Base-by-base conservation (phyloP, 2,329 filamentous ascomycete species). In the Colletotrichum aenigma region DNA sequence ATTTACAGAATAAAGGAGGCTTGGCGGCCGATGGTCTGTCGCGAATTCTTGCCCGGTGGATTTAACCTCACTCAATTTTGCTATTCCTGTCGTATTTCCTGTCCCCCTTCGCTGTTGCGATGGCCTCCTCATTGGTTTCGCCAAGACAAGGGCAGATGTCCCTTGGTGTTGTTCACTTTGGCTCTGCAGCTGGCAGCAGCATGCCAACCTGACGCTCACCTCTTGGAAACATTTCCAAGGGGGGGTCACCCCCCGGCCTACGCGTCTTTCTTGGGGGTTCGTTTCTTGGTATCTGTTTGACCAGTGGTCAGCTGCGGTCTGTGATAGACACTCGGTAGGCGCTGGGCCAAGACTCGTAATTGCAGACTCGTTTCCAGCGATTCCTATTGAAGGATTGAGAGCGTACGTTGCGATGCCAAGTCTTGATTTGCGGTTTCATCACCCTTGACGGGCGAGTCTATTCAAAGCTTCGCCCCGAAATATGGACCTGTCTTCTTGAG, bases 71-170 rank as follows among this genome's bases (percentile, higher is more conserved):
- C 16, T 64, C 26, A 55, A 21, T 18, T 15, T 13, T 71, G 26
- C 71, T 71, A 66, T 74, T 74, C 68, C 56, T 30, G 68, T 71
- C 32, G 28, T 21, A 38, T 74, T 58, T 30, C 30, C 9, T 61
- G 58, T 48, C 18, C 38, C 36, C 38, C 18, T 48, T 48, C 38
- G 1, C 38, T 28, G 26, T 64, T 21, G 32, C 13, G 61, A 64
- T 64, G 61, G 34, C 32, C 32, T 64, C 61, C n/a, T 30, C 21
- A 43, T 38, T 64, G n/a, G 61, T 32, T 21, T 10, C 36, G 61
- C 61, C 61, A 64, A 64, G 61, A 32, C 34, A 38, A 21, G 16
- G 61, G 24, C 24, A 12, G 16, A 18, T 18, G 12, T 26, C 13
- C 4, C 56, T 38, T 64, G 21, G 3, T 30, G 32, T 13, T 36